These are phyloP conservation scores for Termitomyces sp. DNA, from an alignment of 768 basidiomycete genomes.

Conservation along the genomic window DNA sequence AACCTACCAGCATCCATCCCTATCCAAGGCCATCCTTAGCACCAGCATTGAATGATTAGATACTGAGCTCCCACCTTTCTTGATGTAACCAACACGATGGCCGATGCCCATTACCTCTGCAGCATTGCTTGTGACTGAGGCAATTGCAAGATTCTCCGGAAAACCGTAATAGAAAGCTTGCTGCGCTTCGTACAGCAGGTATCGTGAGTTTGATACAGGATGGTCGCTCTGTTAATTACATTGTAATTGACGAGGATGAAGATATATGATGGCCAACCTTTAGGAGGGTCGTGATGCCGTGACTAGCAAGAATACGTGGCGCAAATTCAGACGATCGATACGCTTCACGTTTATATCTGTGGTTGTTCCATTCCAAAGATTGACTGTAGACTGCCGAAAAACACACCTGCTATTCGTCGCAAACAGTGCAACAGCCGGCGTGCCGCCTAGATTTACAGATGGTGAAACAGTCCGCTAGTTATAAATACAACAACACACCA, in stretches of 20 bases:
- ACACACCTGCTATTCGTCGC: constrained; percentile 38
- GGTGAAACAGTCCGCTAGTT: not conserved
- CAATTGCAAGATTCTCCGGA: constrained; percentile 59
- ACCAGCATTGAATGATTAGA: not conserved
- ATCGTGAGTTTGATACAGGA: constrained; percentile 60
- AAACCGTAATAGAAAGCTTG: constrained; percentile 81
- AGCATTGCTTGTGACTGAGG: constrained; percentile 68
- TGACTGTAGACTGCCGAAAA: not conserved
- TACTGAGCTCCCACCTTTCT: constrained; percentile 37
- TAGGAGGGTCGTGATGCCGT: constrained; percentile 66
- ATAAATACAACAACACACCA: constrained; percentile 31
- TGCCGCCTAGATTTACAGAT: constrained; percentile 35
- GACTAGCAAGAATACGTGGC: constrained; percentile 62
- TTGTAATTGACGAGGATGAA: not conserved
- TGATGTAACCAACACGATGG: constrained; percentile 78
- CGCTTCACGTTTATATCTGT: constrained; percentile 73
- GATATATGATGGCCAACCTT: constrained; percentile 39
- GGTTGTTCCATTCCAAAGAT: not conserved
- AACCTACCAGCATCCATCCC: constrained; percentile 71
- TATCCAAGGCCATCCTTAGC: constrained; percentile 13
- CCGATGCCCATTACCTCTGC: constrained; percentile 71
- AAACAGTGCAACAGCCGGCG: constrained; percentile 78
- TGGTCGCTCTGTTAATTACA: constrained; percentile 51
- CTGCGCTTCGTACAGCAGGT: constrained; percentile 79
- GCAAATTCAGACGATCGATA: constrained; percentile 81